Percentiles rank a stretch among this genome's conserved stretches.
Evolutionary conservation across 345 rosid species (phyloP).

Genomic region (Boechera retrofracta): DNA sequence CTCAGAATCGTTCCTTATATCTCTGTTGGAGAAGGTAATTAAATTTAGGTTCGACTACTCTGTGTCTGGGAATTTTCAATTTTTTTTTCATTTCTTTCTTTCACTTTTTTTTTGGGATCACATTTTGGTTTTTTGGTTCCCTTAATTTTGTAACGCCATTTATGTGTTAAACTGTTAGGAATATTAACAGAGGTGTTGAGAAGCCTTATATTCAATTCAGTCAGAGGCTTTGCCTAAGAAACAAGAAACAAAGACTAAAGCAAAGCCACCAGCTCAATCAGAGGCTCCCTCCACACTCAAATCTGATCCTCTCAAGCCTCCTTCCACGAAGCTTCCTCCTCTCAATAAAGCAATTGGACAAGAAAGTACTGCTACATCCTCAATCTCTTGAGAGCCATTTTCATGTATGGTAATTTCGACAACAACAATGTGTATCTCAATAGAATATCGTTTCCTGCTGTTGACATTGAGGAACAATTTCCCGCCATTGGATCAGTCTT

Average conservation of each 20-base stretch:
- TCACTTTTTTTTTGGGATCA: constrained; percentile 21
- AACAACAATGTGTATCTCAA: constrained; percentile 90
- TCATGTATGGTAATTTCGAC: constrained; percentile 92
- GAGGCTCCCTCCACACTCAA: constrained; percentile 42
- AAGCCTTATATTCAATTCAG: not conserved
- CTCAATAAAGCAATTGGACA: constrained; percentile 36
- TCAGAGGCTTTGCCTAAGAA: constrained; percentile 32
- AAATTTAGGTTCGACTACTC: constrained; percentile 8
- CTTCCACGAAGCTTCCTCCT: no score
- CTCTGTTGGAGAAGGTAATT: constrained; percentile 7
- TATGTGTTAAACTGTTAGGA: constrained; percentile 39
- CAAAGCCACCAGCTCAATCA: no score
- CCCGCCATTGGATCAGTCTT: no score
- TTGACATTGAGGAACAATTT: no score
- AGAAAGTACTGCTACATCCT: constrained; percentile 90
- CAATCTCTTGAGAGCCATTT: constrained; percentile 82
- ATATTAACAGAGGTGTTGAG: constrained; percentile 20
- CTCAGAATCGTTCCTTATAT: constrained; percentile 16
- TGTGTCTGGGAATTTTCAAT: constrained; percentile 16
- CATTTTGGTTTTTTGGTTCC: constrained; percentile 11
- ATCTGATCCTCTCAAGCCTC: no score
- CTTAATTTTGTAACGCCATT: constrained; percentile 16
- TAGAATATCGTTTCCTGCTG: no score
- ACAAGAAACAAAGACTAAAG: no score
- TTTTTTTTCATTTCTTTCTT: not conserved